Percentiles rank a stretch among this genome's conserved stretches.
phyloP scores from a whole-genome alignment of 2,329 filamentous ascomycete genomes.

The Aspergillus calidoustus region DNA sequence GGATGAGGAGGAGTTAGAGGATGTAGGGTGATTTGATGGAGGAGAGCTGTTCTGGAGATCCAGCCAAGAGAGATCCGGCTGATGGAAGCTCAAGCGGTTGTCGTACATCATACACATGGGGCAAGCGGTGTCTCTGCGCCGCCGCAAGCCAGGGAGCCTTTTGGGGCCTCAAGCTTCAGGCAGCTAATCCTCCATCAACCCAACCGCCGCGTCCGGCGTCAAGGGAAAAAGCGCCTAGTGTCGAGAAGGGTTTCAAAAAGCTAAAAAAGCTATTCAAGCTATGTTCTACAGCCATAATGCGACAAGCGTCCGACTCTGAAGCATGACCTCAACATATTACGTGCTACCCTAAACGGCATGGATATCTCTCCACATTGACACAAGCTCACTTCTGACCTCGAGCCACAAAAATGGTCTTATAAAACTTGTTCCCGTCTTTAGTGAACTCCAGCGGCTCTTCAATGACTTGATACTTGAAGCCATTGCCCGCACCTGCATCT shows the following conservation, averaged over 20 bases:
- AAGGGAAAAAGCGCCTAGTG: not conserved
- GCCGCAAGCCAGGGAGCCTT: constrained; percentile 23
- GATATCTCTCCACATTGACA: not conserved
- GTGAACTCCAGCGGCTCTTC: constrained; percentile 55
- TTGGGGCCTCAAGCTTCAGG: not conserved
- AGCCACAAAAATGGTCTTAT: constrained; percentile 39
- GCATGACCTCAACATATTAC: not conserved
- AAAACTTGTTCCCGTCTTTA: constrained; percentile 28
- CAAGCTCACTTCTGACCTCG: constrained; percentile 30
- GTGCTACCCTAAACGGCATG: not conserved
- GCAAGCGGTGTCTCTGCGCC: constrained; percentile 29
- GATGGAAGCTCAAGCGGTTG: constrained; percentile 29
- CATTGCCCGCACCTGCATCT: constrained; percentile 61
- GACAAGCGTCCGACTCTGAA: not conserved
- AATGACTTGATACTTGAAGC: constrained; percentile 63
- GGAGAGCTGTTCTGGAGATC: constrained; percentile 14
- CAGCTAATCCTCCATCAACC: not conserved
- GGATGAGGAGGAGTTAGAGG: constrained; percentile 14
- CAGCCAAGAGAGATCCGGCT: not conserved
- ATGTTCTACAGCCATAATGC: not conserved
- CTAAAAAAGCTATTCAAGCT: not conserved
- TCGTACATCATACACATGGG: too few relatives aligned
- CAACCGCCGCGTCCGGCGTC: not conserved
- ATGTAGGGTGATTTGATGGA: constrained; percentile 15
- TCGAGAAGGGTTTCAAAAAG: not conserved